Percentiles rank a stretch among this genome's conserved stretches.
phyloP scores from a whole-genome alignment of 2,329 filamentous ascomycete genomes.

The Colletotrichum sp. region DNA sequence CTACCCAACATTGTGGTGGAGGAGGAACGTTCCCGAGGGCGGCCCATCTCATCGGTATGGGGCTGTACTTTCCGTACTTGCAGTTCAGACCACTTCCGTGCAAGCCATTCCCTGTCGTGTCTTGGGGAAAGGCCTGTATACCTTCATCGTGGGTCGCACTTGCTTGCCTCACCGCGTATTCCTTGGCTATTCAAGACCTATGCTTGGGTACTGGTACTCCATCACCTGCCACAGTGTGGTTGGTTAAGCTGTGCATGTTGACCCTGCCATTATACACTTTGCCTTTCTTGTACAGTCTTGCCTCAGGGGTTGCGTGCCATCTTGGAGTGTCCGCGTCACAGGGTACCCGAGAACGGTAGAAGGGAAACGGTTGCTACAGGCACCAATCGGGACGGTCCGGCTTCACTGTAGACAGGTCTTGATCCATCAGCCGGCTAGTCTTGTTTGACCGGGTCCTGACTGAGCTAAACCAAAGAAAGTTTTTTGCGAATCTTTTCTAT shows the following conservation, averaged over 20 bases:
- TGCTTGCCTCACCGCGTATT: background rate
- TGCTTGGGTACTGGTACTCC: background rate
- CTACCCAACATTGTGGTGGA: background rate
- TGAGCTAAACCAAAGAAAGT: background rate
- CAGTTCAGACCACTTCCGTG: background rate
- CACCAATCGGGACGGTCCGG: background rate
- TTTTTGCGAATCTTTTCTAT: background rate
- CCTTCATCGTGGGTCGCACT: background rate
- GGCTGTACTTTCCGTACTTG: background rate
- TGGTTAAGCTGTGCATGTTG: background rate
- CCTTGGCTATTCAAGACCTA: background rate
- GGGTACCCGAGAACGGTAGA: background rate
- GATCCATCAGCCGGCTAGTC: background rate
- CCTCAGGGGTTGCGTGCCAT: background rate
- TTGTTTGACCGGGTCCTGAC: background rate
- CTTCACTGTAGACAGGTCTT: background rate
- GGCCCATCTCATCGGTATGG: background rate
- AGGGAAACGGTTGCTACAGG: background rate
- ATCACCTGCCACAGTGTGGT: background rate
- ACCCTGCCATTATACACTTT: background rate
- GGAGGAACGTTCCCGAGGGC: background rate
- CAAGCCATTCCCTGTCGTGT: background rate
- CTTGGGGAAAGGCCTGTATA: background rate
- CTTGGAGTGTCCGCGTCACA: background rate
- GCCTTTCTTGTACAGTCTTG: background rate